phyloP scores from a whole-genome alignment of 1,284 basidiomycete species.

The Trichosporon coremiiforme region DNA sequence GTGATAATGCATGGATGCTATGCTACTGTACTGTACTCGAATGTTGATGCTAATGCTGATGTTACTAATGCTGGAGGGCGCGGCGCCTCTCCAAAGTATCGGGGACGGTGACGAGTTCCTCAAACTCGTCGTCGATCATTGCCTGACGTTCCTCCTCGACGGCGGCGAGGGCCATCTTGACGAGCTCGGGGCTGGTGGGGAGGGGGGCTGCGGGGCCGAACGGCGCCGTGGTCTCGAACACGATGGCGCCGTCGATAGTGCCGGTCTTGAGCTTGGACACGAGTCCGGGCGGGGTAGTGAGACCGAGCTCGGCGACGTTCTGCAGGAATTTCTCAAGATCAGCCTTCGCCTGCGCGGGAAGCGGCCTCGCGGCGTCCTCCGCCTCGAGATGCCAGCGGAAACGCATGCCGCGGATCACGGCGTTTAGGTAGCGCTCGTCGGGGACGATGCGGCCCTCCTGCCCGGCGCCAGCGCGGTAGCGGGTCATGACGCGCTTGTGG shows the following conservation, averaged over 20 bases:
- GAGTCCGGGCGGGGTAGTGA: slow-evolving; percentile 23
- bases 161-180: slow-evolving; percentile 10
- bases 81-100: slow-evolving; percentile 6
- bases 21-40: slow-evolving; percentile 10
- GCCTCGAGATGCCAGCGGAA: slow-evolving; percentile 19
- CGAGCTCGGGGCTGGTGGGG: slow-evolving; percentile 13
- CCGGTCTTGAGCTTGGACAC: slow-evolving; percentile 20
- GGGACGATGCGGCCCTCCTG: slow-evolving; percentile 21
- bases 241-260: neutral
- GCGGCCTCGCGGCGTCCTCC: neutral
- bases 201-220: neutral
- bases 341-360: neutral
- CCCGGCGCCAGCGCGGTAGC: neutral
- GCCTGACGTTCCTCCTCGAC: neutral
- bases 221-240: neutral
- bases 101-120: neutral
- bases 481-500: neutral
- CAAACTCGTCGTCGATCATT: neutral
- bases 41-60: slow-evolving; percentile 9
- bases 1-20: slow-evolving; percentile 15
- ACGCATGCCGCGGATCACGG: slow-evolving; percentile 28
- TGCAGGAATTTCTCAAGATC: neutral
- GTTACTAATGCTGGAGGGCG: neutral
- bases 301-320: slow-evolving; percentile 26
- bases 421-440: slow-evolving; percentile 34